Percentiles rank a stretch among this genome's conserved stretches.
Evolutionary conservation across 495 filamentous ascomycete genomes (phyloP).

Genomic region (Trichoderma virens): DNA sequence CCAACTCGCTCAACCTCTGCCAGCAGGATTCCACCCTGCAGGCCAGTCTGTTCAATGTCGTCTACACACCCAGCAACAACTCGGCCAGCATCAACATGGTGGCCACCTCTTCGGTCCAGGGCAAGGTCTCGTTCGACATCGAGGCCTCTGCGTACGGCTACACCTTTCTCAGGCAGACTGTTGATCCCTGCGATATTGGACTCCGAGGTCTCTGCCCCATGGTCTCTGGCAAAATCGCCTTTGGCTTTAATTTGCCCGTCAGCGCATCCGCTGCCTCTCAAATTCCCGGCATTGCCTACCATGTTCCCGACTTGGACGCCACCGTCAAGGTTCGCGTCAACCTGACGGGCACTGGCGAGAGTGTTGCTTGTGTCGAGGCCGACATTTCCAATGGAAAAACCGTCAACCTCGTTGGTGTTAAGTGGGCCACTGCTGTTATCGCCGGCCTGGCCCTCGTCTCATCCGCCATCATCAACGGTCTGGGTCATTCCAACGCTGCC

Average conservation of each 20-base stretch:
- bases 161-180: conserved; percentile 48
- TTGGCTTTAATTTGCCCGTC: conserved; percentile 61
- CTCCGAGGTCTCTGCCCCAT: conserved; percentile 86
- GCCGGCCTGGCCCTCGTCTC: conserved; percentile 75
- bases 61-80: conserved; percentile 68
- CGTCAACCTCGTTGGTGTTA: conserved; percentile 80
- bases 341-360: conserved; percentile 46
- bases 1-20: conserved; percentile 71
- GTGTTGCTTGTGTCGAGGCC: conserved; percentile 83
- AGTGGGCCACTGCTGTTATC: conserved; percentile 83
- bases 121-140: conserved; percentile 74
- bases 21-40: conserved; percentile 73
- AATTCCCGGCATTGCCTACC: conserved; percentile 83
- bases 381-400: conserved; percentile 88
- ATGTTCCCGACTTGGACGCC: conserved; percentile 90
- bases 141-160: conserved; percentile 77
- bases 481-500: conserved; percentile 92
- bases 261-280: conserved; percentile 44
- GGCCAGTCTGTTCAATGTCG: conserved; percentile 74
- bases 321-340: conserved; percentile 75
- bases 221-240: conserved; percentile 73
- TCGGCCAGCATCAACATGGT: conserved; percentile 67
- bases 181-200: conserved; percentile 69
- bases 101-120: conserved; percentile 77
- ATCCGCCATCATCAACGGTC: conserved; percentile 72